Evolutionary conservation across 805 yeast genomes (phyloP).

Genomic region (Candida maesae): DNA sequence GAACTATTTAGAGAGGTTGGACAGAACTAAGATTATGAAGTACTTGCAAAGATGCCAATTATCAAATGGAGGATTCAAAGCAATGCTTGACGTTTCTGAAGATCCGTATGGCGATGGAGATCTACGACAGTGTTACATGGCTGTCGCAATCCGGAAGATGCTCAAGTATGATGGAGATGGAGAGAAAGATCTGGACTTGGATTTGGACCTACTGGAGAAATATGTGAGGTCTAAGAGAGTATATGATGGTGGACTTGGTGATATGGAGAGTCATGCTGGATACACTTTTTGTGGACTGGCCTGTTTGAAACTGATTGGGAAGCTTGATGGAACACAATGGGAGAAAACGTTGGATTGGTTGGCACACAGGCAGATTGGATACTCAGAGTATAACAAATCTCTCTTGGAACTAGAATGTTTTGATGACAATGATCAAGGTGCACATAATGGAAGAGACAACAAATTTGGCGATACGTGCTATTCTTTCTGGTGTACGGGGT

Average conservation of each 20-base stretch:
- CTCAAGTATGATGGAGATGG: slow-evolving; percentile 29
- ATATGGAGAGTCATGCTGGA: slow-evolving; percentile 79
- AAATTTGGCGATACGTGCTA: slow-evolving; percentile 86
- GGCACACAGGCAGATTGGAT: slow-evolving; percentile 56
- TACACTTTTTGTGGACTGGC: slow-evolving; percentile 81
- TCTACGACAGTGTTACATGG: slow-evolving; percentile 70
- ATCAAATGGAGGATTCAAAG: slow-evolving; percentile 53
- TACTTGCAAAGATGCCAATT: slow-evolving; percentile 62
- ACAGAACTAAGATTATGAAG: slow-evolving; percentile 40
- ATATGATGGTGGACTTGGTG: slow-evolving; percentile 72
- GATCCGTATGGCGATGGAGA: slow-evolving; percentile 60
- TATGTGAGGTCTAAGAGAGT: slow-evolving; percentile 37
- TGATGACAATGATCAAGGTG: slow-evolving; percentile 60
- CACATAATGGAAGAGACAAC: slow-evolving; percentile 83
- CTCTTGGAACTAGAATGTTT: slow-evolving; percentile 31
- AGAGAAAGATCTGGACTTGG: slow-evolving; percentile 34
- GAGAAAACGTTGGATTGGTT: slow-evolving; percentile 53
- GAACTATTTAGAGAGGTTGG: slow-evolving; percentile 36
- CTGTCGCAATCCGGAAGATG: slow-evolving; percentile 56
- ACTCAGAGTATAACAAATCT: slow-evolving; percentile 27
- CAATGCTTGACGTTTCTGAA: slow-evolving; percentile 34
- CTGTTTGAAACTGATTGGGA: slow-evolving; percentile 42
- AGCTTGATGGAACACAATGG: slow-evolving; percentile 28
- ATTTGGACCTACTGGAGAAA: slow-evolving; percentile 34
- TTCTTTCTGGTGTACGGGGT: slow-evolving; percentile 74